These are phyloP conservation scores for Blastocystis sp. DNA, from an alignment of 352 stramenopile genomes.

Conservation along the genomic window DNA sequence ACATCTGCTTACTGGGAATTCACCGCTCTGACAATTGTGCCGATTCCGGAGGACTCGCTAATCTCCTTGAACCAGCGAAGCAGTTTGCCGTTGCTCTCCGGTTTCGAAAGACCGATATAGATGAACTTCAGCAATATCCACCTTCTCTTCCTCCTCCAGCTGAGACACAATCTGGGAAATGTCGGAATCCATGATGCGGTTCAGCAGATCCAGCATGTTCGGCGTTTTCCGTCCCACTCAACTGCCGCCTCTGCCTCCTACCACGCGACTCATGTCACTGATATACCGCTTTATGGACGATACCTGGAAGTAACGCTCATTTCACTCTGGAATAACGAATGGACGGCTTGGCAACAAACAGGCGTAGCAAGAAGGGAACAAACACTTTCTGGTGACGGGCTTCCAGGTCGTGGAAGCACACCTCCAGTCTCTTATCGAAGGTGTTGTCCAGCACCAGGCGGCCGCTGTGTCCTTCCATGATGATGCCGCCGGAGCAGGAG, in stretches of 20 bases:
- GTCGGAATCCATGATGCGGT: slow-evolving; percentile 26
- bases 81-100: slow-evolving; percentile 49
- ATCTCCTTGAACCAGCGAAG: slow-evolving; percentile 19
- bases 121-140: background rate
- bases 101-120: slow-evolving; percentile 41
- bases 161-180: slow-evolving; percentile 34
- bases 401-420: slow-evolving; percentile 58
- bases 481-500: slow-evolving; percentile 79
- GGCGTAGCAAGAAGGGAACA: slow-evolving; percentile 63
- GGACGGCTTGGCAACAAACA: background rate
- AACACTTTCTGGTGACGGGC: slow-evolving; percentile 42
- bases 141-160: slow-evolving; percentile 51
- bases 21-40: slow-evolving; percentile 16
- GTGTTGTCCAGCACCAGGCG: slow-evolving; percentile 97
- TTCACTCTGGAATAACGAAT: too few species aligned
- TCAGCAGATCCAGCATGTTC: slow-evolving; percentile 35
- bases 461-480: slow-evolving; percentile 83
- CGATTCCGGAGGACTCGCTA: slow-evolving; percentile 31
- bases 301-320: too few species aligned
- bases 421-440: slow-evolving; percentile 81
- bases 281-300: too few species aligned
- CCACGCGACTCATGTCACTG: too few species aligned
- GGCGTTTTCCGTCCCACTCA: slow-evolving; percentile 4
- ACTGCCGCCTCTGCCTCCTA: too few species aligned
- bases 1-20: slow-evolving; percentile 42